Base-by-base conservation (phyloP, 768 basidiomycete species). In the Tricholoma terreum region DNA sequence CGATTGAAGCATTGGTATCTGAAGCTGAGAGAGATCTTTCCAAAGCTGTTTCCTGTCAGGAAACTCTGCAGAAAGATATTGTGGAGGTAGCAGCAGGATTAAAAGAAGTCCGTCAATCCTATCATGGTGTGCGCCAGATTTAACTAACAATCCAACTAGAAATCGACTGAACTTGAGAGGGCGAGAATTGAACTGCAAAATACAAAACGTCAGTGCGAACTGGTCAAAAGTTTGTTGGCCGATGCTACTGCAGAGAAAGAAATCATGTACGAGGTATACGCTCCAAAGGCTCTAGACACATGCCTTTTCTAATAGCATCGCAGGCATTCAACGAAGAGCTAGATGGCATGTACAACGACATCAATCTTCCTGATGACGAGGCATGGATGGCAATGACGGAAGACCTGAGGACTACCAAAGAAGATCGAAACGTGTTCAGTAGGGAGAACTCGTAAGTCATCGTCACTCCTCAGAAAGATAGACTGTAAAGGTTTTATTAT, bases 291-390 rank as follows among this genome's bases (percentile, higher is more conserved):
- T n/a, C 15, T 49, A 17, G 46, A 27, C 7, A 31, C n/a, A 9
- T 4, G 46, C 4, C 15, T 49, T 49, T 27, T 49, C 15, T 49
- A 15, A 49, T 49, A 17, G 30, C 8, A 31, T 49, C 51, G 6
- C 59, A 95, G 93, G 90, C 92, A 2, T 95, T 97, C 75, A 96
- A 97, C 69, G 92, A 94, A 67, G 94, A 96, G 69, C 79, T 97
- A 31, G 93, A 94, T 61, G 85, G 83, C 15, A 92, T 96, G 90
- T 96, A 86, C 71, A 87, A 89, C 51, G 92, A 94, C 57, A 84
- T 83, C 24, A 83, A 88, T 58, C 81, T 95, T 50, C 92, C 94
- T 10, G 84, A 86, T 19, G 84, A 87, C 49, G 90, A 94, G 64
- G 92, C 92, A 1, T 94, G 89, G 84, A 68, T 74, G n/a, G 87